phyloP scores from a whole-genome alignment of 305 asterid genomes.

The Fraxinus velutina region DNA sequence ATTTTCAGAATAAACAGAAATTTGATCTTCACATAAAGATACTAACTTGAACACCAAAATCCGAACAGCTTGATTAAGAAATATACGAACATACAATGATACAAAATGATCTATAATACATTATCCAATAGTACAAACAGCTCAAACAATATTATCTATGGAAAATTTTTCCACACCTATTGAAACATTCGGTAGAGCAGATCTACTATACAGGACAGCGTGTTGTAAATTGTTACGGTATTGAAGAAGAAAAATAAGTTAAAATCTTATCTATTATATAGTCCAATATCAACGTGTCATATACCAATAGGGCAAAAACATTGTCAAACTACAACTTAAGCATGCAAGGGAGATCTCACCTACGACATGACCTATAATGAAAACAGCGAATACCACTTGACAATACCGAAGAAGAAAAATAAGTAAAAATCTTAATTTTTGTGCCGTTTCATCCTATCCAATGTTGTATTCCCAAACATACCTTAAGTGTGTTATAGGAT shows the following conservation, averaged over 20 bases:
- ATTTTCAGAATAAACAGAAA: constrained; percentile 18
- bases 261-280: neutral
- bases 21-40: neutral
- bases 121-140: neutral
- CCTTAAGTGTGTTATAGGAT: neutral
- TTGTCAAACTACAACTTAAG: neutral
- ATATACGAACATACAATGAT: neutral
- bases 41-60: neutral
- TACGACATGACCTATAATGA: neutral
- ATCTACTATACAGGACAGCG: neutral
- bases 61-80: constrained; percentile 8
- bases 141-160: neutral
- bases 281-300: neutral
- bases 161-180: neutral
- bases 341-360: neutral
- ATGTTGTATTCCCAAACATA: neutral
- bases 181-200: neutral
- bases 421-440: neutral
- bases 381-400: neutral
- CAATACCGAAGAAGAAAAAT: neutral
- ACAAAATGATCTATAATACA: neutral
- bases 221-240: neutral
- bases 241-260: neutral
- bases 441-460: neutral
- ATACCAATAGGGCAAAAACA: neutral